Evolutionary conservation across 495 filamentous ascomycete species (phyloP), one percentile per base, ranked within the genome.

Genomic region (Neurospora sp.): DNA sequence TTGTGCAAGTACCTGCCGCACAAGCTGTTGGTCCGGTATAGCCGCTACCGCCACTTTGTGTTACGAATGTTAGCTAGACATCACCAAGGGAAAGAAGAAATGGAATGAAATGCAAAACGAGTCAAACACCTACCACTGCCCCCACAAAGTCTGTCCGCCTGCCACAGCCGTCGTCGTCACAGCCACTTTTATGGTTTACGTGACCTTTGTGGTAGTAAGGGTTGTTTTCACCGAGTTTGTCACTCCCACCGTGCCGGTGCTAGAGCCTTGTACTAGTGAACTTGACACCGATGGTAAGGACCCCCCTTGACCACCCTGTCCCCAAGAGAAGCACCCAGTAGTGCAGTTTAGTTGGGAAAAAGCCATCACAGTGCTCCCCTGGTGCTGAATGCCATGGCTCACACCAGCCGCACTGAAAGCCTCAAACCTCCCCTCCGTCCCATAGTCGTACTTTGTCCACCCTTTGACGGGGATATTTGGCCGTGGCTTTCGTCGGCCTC

Each of bases 341-440:
- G 73, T 80, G 70, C 82, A 82, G 16, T 76, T 74, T 40, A 85
- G 75, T 71, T 83, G 81, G 76, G 88, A 88, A 81, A 86, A 88
- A 16, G 81, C 77, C 79, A 88, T 77, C n/a, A 84, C 85, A 3
- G 79, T 80, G 16, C 79, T 76, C 71, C 84, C 85, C 74, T 87
- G 83, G 18, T 85, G 84, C 70, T 79, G 82, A 70, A 88, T 84
- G 72, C 83, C 79, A 75, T 89, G 87, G 7, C 82, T 78, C 2
- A 88, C 87, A 16, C 85, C 85, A 3, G 71, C 76, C 4, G 86
- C 87, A 41, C 82, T 84, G 39, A 84, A 85, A 0, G 86, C 87
- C 73, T 86, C 79, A 14, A 88, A 78, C 77, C 80, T 83, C 27
- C 83, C 78, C 8, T 73, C 76, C 9, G 40, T 9, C 44, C 86